Base-by-base conservation (phyloP, 140 eudicot genomes). In the Ambrosia hybrid region DNA sequence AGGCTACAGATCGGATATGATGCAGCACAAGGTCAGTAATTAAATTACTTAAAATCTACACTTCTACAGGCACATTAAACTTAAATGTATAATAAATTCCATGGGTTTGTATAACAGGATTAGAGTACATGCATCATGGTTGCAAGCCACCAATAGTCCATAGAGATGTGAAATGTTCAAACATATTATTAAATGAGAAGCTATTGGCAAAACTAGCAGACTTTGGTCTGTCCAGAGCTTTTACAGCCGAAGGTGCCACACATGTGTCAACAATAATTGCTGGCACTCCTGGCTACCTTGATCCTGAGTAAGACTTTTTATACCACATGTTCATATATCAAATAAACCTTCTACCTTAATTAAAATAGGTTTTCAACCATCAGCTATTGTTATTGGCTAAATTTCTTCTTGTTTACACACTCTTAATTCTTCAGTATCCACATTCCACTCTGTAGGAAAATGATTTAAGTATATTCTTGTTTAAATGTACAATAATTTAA, bases 91-190 rank as follows among this genome's bases (percentile, higher is more conserved):
- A 8, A 7, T 63, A 33, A 46, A 21, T 49, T 41, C 36, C 38
- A 0, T 11, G 17, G 6, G 37, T 57, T 17, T 16, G 13, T 38
- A 39, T 46, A 46, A 46, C 51, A 79, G 74, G 79, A 16, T 33
- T 77, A 51, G 76, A 46, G 68, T 76, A 68, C 67, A 48, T 71
- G 70, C 76, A 71, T 75, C 73, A 70, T 65, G 80, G 73, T 49
- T 77, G 81, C 51, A 69, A 12, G 65, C 76, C 57, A 34, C 74
- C 77, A 8, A 82, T 80, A 67, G 64, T 80, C 70, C 88, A 84
- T 60, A 80, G 83, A 77, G 88, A 84, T 84, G 81, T 84, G 41
- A 80, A 80, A 68, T 61, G 68, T 10, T 36, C 75, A 30, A 80
- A 80, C 75, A 80, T 83, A 41, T 64, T 83, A 55, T 51, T 83